phyloP scores from a whole-genome alignment of 371 early-diverging fungal species.

The Mortierella sp. region DNA sequence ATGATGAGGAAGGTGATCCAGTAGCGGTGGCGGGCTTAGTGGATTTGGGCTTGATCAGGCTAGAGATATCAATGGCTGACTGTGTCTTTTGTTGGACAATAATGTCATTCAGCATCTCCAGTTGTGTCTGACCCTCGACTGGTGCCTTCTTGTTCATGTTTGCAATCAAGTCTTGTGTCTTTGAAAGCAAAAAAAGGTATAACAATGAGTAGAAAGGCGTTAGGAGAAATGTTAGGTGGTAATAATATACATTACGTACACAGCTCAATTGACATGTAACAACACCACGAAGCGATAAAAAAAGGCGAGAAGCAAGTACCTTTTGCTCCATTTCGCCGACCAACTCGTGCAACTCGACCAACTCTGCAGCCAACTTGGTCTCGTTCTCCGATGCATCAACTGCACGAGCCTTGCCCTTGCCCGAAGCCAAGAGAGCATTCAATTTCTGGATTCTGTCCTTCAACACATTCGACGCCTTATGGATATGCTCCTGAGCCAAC shows the following conservation, averaged over 20 bases:
- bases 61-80: slow-evolving; percentile 45
- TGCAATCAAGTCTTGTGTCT: slow-evolving; percentile 46
- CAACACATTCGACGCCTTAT: slow-evolving; percentile 70
- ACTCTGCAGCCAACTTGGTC: slow-evolving; percentile 49
- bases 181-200: background rate
- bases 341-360: slow-evolving; percentile 58
- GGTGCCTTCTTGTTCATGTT: slow-evolving; percentile 39
- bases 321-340: slow-evolving; percentile 61
- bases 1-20: slow-evolving; percentile 15
- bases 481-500: slow-evolving; percentile 71
- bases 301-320: slow-evolving; percentile 21
- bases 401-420: slow-evolving; percentile 61
- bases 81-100: slow-evolving; percentile 22
- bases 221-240: background rate
- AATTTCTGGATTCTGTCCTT: slow-evolving; percentile 63
- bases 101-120: slow-evolving; percentile 35
- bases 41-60: slow-evolving; percentile 48
- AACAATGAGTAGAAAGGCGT: background rate
- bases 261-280: too few relatives aligned
- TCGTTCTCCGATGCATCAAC: slow-evolving; percentile 54
- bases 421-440: slow-evolving; percentile 42
- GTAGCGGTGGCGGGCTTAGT: slow-evolving; percentile 13
- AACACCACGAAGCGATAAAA: too few relatives aligned
- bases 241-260: too few relatives aligned
- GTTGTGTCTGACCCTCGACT: slow-evolving; percentile 29